Evolutionary conservation across 1,284 basidiomycete species (phyloP).

Genomic region (Rhodotorula mucilaginosa): DNA sequence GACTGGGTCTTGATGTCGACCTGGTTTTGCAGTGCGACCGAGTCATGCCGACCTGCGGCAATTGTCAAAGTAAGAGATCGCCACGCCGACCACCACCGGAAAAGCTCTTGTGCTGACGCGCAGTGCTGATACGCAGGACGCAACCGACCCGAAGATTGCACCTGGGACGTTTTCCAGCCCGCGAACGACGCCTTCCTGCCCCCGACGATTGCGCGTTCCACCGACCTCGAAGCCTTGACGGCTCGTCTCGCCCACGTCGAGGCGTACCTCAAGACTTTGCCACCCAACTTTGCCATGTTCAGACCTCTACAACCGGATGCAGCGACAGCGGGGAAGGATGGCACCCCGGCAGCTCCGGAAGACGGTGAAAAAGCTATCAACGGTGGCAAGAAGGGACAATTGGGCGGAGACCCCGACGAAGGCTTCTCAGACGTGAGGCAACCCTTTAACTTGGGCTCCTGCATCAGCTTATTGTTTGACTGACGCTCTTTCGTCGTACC

Average conservation of each 20-base stretch:
- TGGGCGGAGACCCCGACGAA: conserved; percentile 12
- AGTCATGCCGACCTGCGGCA: conserved; percentile 37
- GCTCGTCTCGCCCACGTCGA: conserved; percentile 37
- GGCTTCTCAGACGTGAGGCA: conserved; percentile 25
- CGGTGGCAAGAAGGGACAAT: neutral
- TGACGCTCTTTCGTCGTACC: neutral
- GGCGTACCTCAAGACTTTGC: conserved; percentile 30
- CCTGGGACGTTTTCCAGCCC: conserved; percentile 39
- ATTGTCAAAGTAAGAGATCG: conserved; percentile 23
- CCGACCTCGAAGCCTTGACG: conserved; percentile 28
- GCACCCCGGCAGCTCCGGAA: neutral
- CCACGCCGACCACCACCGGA: neutral
- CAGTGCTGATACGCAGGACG: conserved; percentile 11
- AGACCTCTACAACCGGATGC: conserved; percentile 4
- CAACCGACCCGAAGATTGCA: conserved; percentile 24
- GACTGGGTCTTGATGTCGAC: neutral
- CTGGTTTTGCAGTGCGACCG: conserved; percentile 28
- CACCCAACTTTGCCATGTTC: conserved; percentile 39
- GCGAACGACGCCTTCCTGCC: conserved; percentile 32
- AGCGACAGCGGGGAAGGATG: neutral
- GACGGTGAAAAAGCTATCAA: neutral
- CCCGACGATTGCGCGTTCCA: conserved; percentile 30
- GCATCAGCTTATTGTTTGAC: neutral
- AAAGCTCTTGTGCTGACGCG: neutral
- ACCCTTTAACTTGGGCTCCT: neutral